Base-by-base conservation (phyloP, 73 alveolate genomes). In the Blepharisma stoltei region DNA sequence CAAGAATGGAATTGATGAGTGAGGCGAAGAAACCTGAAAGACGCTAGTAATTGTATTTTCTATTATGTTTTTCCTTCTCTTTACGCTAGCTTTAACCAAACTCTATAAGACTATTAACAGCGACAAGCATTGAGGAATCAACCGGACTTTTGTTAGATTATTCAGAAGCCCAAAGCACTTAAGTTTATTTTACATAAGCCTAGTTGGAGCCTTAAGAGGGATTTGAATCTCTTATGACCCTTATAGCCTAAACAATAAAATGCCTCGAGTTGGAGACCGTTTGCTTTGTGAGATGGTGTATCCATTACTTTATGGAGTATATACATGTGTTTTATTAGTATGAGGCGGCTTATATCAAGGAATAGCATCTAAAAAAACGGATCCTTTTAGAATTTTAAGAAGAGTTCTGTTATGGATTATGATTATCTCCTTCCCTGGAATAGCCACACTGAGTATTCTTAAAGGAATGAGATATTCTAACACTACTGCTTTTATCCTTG, bases 331-430 rank as follows among this genome's bases (percentile, higher is more conserved):
- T 52, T 20, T 52, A 11, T 52, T 52, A 52, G 66, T 52, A 52
- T 52, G 66, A 20, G 66, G 66, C 4, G 66, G 66, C 27, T 20
- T 52, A 14, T 52, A 52, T 52, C 66, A 52, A 52, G 66, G 66
- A 52, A 52, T 52, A 20, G 23, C n/a, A 52, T 52, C 66, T 14
- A 52, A 52, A 52, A 52, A 20, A 52, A 1, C 66, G 0, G 66
- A 52, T 52, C 66, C 66, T 52, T 52, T 52, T 52, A 0, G 23
- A 52, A 52, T 52, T 14, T 20, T 52, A 4, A 52, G 66, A 52
- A 52, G 23, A 14, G 27, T 52, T 52, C n/a, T 52, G n/a, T 14
- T 52, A 20, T 11, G 66, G 4, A 52, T 52, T 11, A 52, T 52
- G 66, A 20, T 52, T 52, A 14, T 11, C 4, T 0, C 66, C n/a